Conservation (phyloP, 305 asterid species). For the Fraxinus paxiana region DNA sequence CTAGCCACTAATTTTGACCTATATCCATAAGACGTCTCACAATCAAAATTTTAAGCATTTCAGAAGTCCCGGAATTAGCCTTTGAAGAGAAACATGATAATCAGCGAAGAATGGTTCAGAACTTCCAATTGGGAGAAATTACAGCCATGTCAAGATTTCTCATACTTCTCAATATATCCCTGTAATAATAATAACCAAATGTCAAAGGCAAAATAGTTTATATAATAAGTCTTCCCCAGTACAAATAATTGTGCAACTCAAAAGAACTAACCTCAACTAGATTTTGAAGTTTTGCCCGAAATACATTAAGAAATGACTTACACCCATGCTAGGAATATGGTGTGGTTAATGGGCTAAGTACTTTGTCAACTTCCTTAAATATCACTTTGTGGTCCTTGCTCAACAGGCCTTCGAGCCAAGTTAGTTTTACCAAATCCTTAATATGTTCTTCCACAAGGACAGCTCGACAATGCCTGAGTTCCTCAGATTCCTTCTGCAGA, state of each 20-base stretch:
- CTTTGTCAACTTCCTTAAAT: conserved; percentile 68
- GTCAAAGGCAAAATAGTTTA: conserved; percentile 26
- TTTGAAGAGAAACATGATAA: conserved; percentile 5
- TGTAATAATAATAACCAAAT: conserved; percentile 46
- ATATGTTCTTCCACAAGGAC: conserved; percentile 71
- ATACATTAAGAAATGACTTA: conserved; percentile 51
- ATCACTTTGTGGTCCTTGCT: conserved; percentile 71
- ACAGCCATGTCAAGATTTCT: conserved; percentile 40
- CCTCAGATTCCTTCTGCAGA: conserved; percentile 42
- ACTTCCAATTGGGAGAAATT: conserved; percentile 25
- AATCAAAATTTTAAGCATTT: conserved; percentile 18
- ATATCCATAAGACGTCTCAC: conserved; percentile 19
- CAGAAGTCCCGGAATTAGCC: conserved; percentile 16
- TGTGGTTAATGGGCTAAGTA: conserved; percentile 54
- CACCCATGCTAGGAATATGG: conserved; percentile 63
- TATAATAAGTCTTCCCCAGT: conserved; percentile 14
- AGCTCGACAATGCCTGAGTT: conserved; percentile 46
- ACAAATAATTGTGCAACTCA: conserved; percentile 16
- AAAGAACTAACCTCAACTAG: conserved; percentile 75
- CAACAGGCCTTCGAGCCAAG: conserved; percentile 69
- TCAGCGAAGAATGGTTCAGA: conserved; percentile 28
- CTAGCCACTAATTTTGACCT: not conserved
- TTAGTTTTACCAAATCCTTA: conserved; percentile 73
- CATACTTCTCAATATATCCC: conserved; percentile 68
- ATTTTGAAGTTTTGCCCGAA: conserved; percentile 55